Percentiles rank a stretch among this genome's conserved stretches.
Evolutionary conservation across 2,329 filamentous ascomycete genomes (phyloP).

Genomic region (Dothistroma septosporum): DNA sequence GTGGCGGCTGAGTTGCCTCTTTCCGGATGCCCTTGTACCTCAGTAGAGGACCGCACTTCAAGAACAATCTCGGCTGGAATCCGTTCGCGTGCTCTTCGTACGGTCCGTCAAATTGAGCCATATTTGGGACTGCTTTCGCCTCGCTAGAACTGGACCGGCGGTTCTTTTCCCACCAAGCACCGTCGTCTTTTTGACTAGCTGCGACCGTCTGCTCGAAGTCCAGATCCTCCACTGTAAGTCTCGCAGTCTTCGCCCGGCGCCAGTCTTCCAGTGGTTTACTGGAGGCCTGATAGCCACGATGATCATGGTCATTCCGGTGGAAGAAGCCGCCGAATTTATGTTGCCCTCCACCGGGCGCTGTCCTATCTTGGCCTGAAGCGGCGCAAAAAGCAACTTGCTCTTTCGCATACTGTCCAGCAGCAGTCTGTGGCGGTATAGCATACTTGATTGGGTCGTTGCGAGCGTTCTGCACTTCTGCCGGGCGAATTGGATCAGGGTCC

Average conservation of each 20-base stretch:
- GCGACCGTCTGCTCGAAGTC: slow-evolving; percentile 33
- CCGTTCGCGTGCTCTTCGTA: slow-evolving; percentile 63
- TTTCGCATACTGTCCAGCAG: slow-evolving; percentile 34
- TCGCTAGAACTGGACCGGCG: slow-evolving; percentile 23
- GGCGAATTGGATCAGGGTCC: slow-evolving; percentile 35
- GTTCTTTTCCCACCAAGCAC: slow-evolving; percentile 69
- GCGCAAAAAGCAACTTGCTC: slow-evolving; percentile 42
- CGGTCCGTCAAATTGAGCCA: slow-evolving; percentile 56
- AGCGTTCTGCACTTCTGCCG: slow-evolving; percentile 20
- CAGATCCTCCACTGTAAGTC: slow-evolving; percentile 42
- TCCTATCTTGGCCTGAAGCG: slow-evolving; percentile 10
- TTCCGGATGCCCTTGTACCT: slow-evolving; percentile 80
- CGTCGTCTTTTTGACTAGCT: slow-evolving; percentile 13
- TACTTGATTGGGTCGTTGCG: slow-evolving; percentile 29
- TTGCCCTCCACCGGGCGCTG: slow-evolving; percentile 23
- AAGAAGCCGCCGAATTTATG: slow-evolving; percentile 38
- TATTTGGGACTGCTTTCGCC: slow-evolving; percentile 36
- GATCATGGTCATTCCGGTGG: slow-evolving; percentile 44
- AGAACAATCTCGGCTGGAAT: slow-evolving; percentile 77
- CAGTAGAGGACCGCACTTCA: slow-evolving; percentile 86
- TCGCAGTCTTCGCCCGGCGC: slow-evolving; percentile 40
- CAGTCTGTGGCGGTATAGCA: slow-evolving; percentile 36
- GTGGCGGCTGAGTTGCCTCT: slow-evolving; percentile 45
- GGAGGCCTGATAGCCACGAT: slow-evolving; percentile 49
- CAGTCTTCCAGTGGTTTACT: slow-evolving; percentile 58